Evolutionary conservation across 805 yeast species (phyloP).

Genomic region (Zygosaccharomyces bisporus): DNA sequence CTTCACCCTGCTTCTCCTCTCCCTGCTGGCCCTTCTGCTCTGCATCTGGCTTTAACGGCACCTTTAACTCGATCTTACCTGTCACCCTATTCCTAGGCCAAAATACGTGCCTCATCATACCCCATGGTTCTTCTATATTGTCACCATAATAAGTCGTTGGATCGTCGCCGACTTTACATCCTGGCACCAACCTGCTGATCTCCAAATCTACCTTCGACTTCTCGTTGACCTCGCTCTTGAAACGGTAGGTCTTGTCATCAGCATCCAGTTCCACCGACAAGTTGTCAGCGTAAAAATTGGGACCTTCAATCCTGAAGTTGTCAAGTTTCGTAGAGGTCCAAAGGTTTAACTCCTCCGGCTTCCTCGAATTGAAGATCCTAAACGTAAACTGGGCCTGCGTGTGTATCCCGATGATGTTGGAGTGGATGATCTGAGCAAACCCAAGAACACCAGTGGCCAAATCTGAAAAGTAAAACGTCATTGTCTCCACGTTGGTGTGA

Average conservation of each 20-base stretch:
- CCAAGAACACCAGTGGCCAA: conserved; percentile 63
- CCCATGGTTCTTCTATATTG: conserved; percentile 86
- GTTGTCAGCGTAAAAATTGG: conserved; percentile 75
- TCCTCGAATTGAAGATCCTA: conserved; percentile 51
- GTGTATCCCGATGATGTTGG: conserved; percentile 82
- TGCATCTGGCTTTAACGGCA: conserved; percentile 17
- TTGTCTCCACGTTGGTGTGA: conserved; percentile 92
- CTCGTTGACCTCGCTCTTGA: conserved; percentile 61
- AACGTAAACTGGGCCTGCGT: conserved; percentile 93
- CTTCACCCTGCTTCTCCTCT: conserved; percentile 10
- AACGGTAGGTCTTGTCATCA: conserved; percentile 50
- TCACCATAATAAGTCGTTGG: conserved; percentile 88
- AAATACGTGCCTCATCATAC: conserved; percentile 90
- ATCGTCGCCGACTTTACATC: conserved; percentile 85
- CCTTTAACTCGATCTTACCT: conserved; percentile 57
- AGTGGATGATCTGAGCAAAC: conserved; percentile 91
- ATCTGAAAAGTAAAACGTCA: conserved; percentile 80
- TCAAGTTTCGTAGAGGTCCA: conserved; percentile 94
- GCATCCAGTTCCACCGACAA: conserved; percentile 59
- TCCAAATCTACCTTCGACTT: conserved; percentile 68
- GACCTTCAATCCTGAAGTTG: conserved; percentile 67
- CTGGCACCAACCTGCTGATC: conserved; percentile 61
- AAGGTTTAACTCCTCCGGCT: conserved; percentile 35
- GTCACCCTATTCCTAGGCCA: conserved; percentile 84
- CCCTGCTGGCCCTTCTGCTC: conserved; percentile 11